Percentiles rank a stretch among this genome's conserved stretches.
These are phyloP conservation scores for Cymodocea nodosa DNA, from an alignment of 116 monocot species.

Conservation along the genomic window DNA sequence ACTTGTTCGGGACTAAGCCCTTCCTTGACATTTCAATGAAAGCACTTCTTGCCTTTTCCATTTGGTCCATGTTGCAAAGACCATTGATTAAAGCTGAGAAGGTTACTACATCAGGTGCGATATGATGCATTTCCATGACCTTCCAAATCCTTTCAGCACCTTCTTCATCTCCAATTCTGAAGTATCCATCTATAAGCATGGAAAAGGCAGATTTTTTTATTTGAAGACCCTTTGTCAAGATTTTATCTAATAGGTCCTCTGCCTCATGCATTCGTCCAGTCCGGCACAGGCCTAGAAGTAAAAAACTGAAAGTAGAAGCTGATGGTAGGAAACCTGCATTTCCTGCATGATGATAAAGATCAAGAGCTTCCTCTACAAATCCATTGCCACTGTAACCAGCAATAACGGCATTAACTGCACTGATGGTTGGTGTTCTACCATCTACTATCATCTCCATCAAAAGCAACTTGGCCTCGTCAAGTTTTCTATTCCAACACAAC, in stretches of 20 bases:
- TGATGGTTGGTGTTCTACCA: constrained; percentile 21
- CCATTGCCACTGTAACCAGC: constrained; percentile 60
- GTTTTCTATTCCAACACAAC: constrained; percentile 55
- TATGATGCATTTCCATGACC: constrained; percentile 43
- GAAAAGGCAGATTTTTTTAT: constrained; percentile 49
- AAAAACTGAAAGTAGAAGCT: constrained; percentile 47
- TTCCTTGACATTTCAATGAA: constrained; percentile 52
- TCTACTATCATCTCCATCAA: constrained; percentile 21
- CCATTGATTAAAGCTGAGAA: constrained; percentile 90
- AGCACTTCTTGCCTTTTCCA: constrained; percentile 39
- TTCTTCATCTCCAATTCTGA: constrained; percentile 46
- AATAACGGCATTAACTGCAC: constrained; percentile 64
- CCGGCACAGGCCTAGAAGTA: constrained; percentile 70
- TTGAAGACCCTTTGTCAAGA: constrained; percentile 48
- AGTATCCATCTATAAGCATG: constrained; percentile 60
- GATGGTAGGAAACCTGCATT: constrained; percentile 49
- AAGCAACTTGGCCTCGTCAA: constrained; percentile 44
- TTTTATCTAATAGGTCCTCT: constrained; percentile 37
- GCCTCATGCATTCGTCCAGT: constrained; percentile 51
- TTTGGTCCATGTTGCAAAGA: constrained; percentile 37
- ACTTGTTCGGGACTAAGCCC: constrained; percentile 75
- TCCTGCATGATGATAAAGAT: constrained; percentile 41
- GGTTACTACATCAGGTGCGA: constrained; percentile 60
- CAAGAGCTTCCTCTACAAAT: constrained; percentile 50
- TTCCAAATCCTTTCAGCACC: constrained; percentile 58